Conservation (phyloP, 495 filamentous ascomycete genomes). For the Xylaria flabelliformis region DNA sequence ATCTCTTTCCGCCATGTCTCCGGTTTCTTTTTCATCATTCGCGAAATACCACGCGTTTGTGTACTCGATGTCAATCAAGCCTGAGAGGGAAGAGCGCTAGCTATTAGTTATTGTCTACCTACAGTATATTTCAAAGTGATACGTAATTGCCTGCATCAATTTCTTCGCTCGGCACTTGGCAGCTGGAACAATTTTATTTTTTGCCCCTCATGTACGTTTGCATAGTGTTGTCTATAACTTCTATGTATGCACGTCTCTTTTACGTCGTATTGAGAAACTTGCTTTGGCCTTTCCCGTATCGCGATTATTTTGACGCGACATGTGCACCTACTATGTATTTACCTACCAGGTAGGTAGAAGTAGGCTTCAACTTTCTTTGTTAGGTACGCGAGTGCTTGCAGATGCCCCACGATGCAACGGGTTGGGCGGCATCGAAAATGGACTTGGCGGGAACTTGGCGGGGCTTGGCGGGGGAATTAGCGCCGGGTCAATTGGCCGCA, state of each 20-base stretch:
- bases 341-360: too few relatives aligned
- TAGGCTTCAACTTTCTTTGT: not conserved
- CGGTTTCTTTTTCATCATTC: not conserved
- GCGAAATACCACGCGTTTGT: not conserved
- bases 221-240: not conserved
- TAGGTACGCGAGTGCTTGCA: not conserved
- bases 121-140: not conserved
- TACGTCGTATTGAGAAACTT: not conserved
- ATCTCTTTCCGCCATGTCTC: not conserved
- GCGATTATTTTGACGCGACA: not conserved
- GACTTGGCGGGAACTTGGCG: slow-evolving; percentile 15
- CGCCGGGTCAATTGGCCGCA: slow-evolving; percentile 6
- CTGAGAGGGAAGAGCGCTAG: not conserved
- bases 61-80: not conserved
- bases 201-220: not conserved
- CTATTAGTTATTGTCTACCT: not conserved
- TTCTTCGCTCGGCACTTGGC: slow-evolving; percentile 4
- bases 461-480: not conserved
- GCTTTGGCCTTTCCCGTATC: not conserved
- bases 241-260: not conserved
- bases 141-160: not conserved
- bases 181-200: not conserved
- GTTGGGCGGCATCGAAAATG: slow-evolving; percentile 8
- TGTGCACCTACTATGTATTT: not conserved
- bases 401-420: not conserved